A percentile compares a stretch with the other conserved stretches of the same genome.
Conservation (phyloP, 495 filamentous ascomycete genomes). For the Rhypophila decipiens region DNA sequence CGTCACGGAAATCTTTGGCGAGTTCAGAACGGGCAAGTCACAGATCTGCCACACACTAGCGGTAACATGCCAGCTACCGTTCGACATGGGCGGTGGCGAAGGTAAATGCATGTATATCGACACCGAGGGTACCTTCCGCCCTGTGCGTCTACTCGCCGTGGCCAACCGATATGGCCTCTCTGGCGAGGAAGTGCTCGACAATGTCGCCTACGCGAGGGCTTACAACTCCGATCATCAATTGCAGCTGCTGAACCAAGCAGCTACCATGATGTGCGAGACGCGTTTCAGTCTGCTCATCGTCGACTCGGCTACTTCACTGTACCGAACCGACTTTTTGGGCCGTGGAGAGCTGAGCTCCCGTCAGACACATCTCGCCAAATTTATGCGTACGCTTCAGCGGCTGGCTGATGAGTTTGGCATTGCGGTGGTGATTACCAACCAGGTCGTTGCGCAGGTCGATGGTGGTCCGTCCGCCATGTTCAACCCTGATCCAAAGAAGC, state of each 20-base stretch:
- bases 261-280: constrained; percentile 98
- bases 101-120: constrained; percentile 99
- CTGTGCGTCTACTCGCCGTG: constrained; percentile 82
- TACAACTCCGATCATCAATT: constrained; percentile 99
- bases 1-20: constrained; percentile 97
- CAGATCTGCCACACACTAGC: constrained; percentile 98
- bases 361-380: constrained; percentile 93
- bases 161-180: constrained; percentile 90
- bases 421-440: constrained; percentile 97
- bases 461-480: constrained; percentile 95
- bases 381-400: constrained; percentile 88
- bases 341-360: constrained; percentile 86
- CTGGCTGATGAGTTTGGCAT: constrained; percentile 98
- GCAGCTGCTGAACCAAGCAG: constrained; percentile 87
- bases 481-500: constrained; percentile 98
- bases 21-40: constrained; percentile 96
- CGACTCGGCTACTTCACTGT: constrained; percentile 89
- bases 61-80: constrained; percentile 93
- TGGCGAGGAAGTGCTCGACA: constrained; percentile 95
- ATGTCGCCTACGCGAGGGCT: constrained; percentile 93
- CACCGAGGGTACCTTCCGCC: constrained; percentile 94
- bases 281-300: constrained; percentile 93
- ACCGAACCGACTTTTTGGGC: constrained; percentile 91
- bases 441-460: constrained; percentile 96
- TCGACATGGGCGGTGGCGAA: constrained; percentile 98